Conservation (phyloP, 2,329 filamentous ascomycete species). For the Trichoderma atrobrunneum region DNA sequence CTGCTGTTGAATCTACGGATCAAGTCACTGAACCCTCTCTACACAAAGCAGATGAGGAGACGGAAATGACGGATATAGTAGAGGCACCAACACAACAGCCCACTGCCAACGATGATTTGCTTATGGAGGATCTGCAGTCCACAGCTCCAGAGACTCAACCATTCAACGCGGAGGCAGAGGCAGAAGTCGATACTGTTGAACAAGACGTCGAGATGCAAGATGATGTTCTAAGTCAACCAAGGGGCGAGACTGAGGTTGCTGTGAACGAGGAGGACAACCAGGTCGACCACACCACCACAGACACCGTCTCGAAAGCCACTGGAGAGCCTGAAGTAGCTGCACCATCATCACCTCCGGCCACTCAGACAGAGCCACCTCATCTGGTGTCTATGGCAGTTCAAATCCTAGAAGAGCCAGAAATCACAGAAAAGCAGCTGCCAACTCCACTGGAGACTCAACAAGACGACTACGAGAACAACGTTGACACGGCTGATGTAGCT, state of each 20-base stretch:
- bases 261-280: not conserved
- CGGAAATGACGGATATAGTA: not conserved
- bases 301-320: not conserved
- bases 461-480: not conserved
- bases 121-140: not conserved
- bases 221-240: not conserved
- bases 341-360: not conserved
- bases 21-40: not conserved
- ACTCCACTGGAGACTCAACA: conserved; percentile 12
- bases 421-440: not conserved
- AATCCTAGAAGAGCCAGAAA: not conserved
- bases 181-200: not conserved
- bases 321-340: not conserved
- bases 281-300: not conserved
- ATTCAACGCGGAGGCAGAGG: not conserved
- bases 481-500: not conserved
- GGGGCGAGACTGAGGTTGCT: not conserved
- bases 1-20: not conserved
- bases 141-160: not conserved
- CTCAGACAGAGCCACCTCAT: not conserved
- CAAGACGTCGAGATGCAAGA: conserved; percentile 21
- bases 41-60: not conserved
- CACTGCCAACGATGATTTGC: not conserved
- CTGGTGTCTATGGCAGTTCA: not conserved
- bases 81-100: not conserved